These are phyloP conservation scores for Delphinella strobiligena DNA, from an alignment of 2,329 filamentous ascomycete genomes.

Conservation along the genomic window DNA sequence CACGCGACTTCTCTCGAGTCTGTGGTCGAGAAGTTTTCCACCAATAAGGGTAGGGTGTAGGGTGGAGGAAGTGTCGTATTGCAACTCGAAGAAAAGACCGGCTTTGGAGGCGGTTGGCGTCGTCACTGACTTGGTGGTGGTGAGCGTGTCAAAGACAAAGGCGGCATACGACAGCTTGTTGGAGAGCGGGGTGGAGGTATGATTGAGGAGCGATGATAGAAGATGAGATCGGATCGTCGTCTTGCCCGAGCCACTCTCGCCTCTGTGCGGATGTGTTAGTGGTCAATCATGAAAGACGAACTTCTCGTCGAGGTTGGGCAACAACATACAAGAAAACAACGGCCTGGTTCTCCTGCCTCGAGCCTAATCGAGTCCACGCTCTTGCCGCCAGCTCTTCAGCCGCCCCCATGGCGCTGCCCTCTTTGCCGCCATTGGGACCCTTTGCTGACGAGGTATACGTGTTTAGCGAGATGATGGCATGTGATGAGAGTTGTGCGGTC, in stretches of 20 bases:
- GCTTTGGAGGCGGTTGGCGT: constrained; percentile 93
- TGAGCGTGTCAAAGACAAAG: constrained; percentile 91
- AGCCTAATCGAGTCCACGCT: constrained; percentile 73
- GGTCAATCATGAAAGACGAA: neutral
- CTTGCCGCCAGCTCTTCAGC: constrained; percentile 84
- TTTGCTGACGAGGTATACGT: constrained; percentile 85
- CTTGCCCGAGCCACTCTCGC: constrained; percentile 91
- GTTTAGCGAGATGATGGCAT: constrained; percentile 84
- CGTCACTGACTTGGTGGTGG: constrained; percentile 91
- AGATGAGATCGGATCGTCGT: constrained; percentile 87
- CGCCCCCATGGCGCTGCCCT: constrained; percentile 83
- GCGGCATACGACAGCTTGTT: constrained; percentile 86
- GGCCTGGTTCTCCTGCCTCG: constrained; percentile 85
- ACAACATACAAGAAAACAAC: constrained; percentile 82
- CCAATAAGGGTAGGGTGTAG: constrained; percentile 81
- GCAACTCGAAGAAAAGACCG: constrained; percentile 87
- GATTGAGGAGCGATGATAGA: constrained; percentile 72
- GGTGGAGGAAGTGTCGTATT: constrained; percentile 83
- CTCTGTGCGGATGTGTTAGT: constrained; percentile 33
- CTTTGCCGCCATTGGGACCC: constrained; percentile 79
- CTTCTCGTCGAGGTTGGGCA: no score
- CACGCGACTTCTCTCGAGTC: constrained; percentile 83
- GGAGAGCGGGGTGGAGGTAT: constrained; percentile 84
- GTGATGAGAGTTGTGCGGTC: constrained; percentile 78
- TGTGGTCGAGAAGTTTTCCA: constrained; percentile 87